Evolutionary conservation across 2,329 filamentous ascomycete genomes (phyloP), one percentile per base, ranked within the genome.

Genomic region (Fusarium guadeloupense): DNA sequence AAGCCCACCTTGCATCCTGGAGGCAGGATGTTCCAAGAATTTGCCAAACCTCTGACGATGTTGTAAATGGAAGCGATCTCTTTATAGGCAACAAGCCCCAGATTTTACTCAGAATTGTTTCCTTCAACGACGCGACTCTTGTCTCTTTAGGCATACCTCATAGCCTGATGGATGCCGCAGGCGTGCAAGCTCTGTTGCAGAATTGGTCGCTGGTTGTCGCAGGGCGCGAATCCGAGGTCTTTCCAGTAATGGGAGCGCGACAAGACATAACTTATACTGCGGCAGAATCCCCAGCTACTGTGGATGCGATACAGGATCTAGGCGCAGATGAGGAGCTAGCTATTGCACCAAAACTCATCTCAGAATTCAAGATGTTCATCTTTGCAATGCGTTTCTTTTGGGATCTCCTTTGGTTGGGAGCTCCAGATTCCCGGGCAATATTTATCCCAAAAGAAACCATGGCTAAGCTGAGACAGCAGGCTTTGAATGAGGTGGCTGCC

Each of bases 71-170:
- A 0, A 66, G 74, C 2, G 79, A 82, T 49, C 80, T 77, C 54
- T 41, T 81, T 12, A 64, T 69, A 37, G 57, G 66, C 5, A 81
- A 83, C 63, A 69, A 63, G 16, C 81, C 82, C 1, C 78, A 80
- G 62, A 65, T 85, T 5, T 75, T 75, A 5, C 69, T 85, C 5
- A 80, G 82, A 56, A 71, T 85, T 35, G 76, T 78, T 4, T 76
- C 76, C 0, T 85, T 85, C 64, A 66, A 62, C 4, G 78, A 86
- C 51, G 78, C 80, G 0, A 85, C 83, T 0, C 66, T 85, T 0
- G 71, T 85, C 2, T 73, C 75, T 0, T 58, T 85, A 1, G 71
- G 72, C 2, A 83, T 76, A 71, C 76, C 79, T 3, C 83, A 85
- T 65, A 77, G 76, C 0, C 66, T 83, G 6, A 77, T 78, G 53